Percentiles rank a stretch among this genome's conserved stretches.
Conservation (phyloP, 805 yeast genomes). For the Spathaspora boniae region DNA sequence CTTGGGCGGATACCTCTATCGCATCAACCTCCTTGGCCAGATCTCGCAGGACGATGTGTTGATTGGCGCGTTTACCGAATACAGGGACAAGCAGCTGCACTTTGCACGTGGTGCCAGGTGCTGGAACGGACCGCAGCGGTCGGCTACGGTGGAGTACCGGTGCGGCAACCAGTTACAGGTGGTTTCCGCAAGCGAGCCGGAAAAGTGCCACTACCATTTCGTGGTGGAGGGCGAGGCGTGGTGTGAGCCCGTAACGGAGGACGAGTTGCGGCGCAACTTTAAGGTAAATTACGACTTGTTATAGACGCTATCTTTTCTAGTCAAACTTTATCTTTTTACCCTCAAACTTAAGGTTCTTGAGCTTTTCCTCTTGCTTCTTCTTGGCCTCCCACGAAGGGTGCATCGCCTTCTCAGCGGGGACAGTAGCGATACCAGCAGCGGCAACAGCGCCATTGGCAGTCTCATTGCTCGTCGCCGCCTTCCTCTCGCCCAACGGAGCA, state of each 20-base stretch:
- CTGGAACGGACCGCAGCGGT: conserved; percentile 91
- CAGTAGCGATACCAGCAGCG: too few species aligned
- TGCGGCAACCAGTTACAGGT: conserved; percentile 64
- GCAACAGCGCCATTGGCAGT: too few species aligned
- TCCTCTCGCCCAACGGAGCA: conserved; percentile 38
- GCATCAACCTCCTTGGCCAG: conserved; percentile 53
- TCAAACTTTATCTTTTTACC: conserved; percentile 88
- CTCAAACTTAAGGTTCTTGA: conserved; percentile 60
- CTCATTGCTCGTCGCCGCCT: conserved; percentile 11
- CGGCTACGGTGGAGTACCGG: conserved; percentile 56
- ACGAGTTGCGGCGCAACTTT: conserved; percentile 22
- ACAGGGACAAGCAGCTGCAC: conserved; percentile 27
- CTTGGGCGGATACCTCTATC: conserved; percentile 72
- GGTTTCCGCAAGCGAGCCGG: conserved; percentile 78
- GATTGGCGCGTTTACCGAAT: conserved; percentile 45
- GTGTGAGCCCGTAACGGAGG: conserved; percentile 33
- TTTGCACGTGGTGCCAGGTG: conserved; percentile 72
- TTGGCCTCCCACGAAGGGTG: conserved; percentile 99
- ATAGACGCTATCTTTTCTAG: conserved; percentile 15
- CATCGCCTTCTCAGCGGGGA: conserved; percentile 21
- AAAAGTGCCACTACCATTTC: conserved; percentile 69
- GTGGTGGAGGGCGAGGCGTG: conserved; percentile 37
- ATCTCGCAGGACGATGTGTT: conserved; percentile 52
- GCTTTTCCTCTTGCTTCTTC: conserved; percentile 63
- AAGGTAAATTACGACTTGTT: conserved; percentile 22